Conservation (phyloP, 257 asterid species). For the Lycium barbarum region DNA sequence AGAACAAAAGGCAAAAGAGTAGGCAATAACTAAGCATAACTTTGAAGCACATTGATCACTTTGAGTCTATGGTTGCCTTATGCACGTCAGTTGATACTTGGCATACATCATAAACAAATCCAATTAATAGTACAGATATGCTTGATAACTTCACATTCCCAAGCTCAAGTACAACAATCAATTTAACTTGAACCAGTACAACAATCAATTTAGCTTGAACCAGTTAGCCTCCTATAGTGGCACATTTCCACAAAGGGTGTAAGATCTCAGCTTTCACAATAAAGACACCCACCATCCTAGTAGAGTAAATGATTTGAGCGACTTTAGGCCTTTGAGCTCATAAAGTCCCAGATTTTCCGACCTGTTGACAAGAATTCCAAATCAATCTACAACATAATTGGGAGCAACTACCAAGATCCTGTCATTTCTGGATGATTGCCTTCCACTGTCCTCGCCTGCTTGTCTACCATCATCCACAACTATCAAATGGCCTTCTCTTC, state of each 20-base stretch:
- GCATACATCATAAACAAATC: neutral
- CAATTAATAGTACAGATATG: neutral
- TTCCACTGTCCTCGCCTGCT: conserved; percentile 58
- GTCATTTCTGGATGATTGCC: conserved; percentile 69
- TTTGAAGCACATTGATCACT: no score
- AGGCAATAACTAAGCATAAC: no score
- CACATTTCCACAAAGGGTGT: neutral
- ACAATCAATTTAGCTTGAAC: neutral
- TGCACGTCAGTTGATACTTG: neutral
- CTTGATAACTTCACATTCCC: conserved; percentile 4
- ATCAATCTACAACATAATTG: conserved; percentile 75
- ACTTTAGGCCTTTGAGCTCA: neutral
- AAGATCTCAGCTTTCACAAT: neutral
- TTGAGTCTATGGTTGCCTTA: no score
- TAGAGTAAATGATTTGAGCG: neutral
- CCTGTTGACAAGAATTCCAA: neutral
- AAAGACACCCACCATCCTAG: neutral
- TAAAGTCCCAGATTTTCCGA: neutral
- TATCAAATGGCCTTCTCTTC: conserved; percentile 90
- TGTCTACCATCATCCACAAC: conserved; percentile 85
- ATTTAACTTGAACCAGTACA: neutral
- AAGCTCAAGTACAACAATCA: neutral
- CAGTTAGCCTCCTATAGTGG: conserved; percentile 2
- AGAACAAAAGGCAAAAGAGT: no score
- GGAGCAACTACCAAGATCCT: conserved; percentile 92